Conservation (phyloP, 306 rosid species). For the Acacia melanoxylon region DNA sequence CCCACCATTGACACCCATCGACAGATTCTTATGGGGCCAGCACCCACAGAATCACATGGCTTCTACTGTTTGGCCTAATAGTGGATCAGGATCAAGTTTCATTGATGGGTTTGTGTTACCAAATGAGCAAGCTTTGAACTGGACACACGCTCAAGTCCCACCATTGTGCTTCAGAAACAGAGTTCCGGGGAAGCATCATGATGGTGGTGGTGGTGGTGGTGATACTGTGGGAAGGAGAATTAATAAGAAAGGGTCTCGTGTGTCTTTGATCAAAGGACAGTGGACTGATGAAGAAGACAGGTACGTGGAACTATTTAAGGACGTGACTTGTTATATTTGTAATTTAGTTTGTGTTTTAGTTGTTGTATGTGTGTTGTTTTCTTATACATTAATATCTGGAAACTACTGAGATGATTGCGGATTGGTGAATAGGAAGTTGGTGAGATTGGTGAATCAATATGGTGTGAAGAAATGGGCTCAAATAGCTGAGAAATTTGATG, state of each 20-base stretch:
- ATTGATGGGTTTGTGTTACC: constrained; percentile 19
- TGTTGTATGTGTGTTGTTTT: neutral
- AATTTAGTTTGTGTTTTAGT: neutral
- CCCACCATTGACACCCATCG: constrained; percentile 68
- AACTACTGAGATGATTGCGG: neutral
- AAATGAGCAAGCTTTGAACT: constrained; percentile 35
- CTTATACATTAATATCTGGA: neutral
- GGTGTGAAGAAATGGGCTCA: constrained; percentile 89
- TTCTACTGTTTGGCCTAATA: neutral
- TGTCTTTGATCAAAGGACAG: constrained; percentile 72
- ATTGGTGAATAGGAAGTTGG: constrained; percentile 48
- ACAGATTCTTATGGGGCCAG: constrained; percentile 58
- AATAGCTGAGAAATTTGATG: constrained; percentile 71
- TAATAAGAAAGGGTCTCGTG: constrained; percentile 37
- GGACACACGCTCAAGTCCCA: constrained; percentile 29
- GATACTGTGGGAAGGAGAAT: constrained; percentile 41
- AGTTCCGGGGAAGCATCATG: constrained; percentile 17
- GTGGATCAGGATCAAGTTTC: constrained; percentile 18
- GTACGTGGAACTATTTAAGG: constrained; percentile 30
- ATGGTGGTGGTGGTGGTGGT: neutral
- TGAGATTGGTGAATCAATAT: constrained; percentile 71
- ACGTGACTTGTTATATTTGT: neutral
- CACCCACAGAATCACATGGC: constrained; percentile 26
- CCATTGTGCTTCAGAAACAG: constrained; percentile 24
- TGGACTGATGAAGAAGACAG: constrained; percentile 94